Evolutionary conservation across 2,329 filamentous ascomycete species (phyloP), one percentile per base, ranked within the genome.

Genomic region (Arachnomyces sp.): DNA sequence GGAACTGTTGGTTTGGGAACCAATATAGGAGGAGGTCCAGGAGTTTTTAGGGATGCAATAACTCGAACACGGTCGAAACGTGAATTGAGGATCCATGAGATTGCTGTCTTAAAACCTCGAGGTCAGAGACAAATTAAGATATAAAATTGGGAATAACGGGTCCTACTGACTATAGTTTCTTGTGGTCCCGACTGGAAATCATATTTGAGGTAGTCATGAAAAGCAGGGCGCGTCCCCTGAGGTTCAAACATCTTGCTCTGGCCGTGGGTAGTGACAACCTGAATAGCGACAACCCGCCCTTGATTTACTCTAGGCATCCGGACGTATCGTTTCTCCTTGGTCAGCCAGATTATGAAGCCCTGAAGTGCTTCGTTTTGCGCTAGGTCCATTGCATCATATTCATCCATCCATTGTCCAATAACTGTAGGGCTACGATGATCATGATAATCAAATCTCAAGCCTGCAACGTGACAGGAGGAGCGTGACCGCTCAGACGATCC

Each of bases 351-450:
- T 3, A 18, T 39, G 11, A 39, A 14, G 8, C 13, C 14, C n/a
- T 31, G 18, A 18, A 43, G 34, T 9, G 12, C 25, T 18, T 43
- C 41, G 13, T 30, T 28, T 36, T 16, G 2, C 11, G 17, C 14
- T 8, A 43, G 28, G 5, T 39, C 36, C 31, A 43, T 15, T 5
- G 18, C 21, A 32, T 43, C 41, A 12, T 13, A 29, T 35, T 35
- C 33, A 15, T 43, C 31, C 28, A 39, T 39, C 41, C 41, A 43
- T 31, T 43, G 41, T 4, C 41, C 41, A 6, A 43, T 17, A 15
- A 39, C 35, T 8, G 31, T n/a, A 39, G 36, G 31, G 28, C 32
- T 21, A 33, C 29, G 40, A 16, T 38, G 30, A 31, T 36, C 18
- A 33, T 13, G 16, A 28, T 43, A 43, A 21, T 43, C 41, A 21